Evolutionary conservation across 2,329 filamentous ascomycete genomes (phyloP).

Genomic region (Colletotrichum falcatum): DNA sequence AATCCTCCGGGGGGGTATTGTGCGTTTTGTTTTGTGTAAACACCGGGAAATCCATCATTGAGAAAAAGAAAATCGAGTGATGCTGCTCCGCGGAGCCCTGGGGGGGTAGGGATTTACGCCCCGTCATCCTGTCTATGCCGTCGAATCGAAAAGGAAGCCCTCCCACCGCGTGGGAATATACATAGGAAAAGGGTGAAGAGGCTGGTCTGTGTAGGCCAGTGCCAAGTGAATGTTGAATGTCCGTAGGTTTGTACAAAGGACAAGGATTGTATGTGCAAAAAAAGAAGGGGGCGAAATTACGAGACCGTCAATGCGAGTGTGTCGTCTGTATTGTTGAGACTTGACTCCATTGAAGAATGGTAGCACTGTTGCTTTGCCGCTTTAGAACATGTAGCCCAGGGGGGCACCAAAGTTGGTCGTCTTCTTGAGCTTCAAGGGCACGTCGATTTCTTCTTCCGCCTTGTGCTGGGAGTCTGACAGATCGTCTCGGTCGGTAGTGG

Average conservation of each 20-base stretch:
- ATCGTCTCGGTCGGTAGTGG: constrained; percentile 43
- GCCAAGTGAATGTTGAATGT: constrained; percentile 23
- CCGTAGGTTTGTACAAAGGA: constrained; percentile 32
- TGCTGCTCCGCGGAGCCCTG: constrained; percentile 25
- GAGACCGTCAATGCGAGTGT: constrained; percentile 23
- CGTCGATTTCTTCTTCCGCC: constrained; percentile 54
- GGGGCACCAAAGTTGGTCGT: constrained; percentile 51
- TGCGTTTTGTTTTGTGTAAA: constrained; percentile 39
- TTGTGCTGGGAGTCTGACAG: constrained; percentile 45
- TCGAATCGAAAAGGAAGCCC: constrained; percentile 15
- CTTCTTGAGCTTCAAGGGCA: constrained; percentile 59
- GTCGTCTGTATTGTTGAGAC: constrained; percentile 7
- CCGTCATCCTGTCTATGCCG: constrained; percentile 30
- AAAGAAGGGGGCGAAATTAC: constrained; percentile 19
- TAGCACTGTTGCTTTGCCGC: not conserved
- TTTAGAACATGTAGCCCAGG: constrained; percentile 39
- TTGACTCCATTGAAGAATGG: constrained; percentile 11
- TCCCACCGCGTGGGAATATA: constrained; percentile 4
- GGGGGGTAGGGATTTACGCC: not conserved
- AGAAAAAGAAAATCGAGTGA: constrained; percentile 32
- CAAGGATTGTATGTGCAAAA: constrained; percentile 34
- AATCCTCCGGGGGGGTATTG: constrained; percentile 40
- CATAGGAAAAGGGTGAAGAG: constrained; percentile 28
- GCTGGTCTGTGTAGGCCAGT: constrained; percentile 12
- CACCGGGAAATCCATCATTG: constrained; percentile 33